Base-by-base conservation (phyloP, 768 basidiomycete species). In the Termitomyces sp. region DNA sequence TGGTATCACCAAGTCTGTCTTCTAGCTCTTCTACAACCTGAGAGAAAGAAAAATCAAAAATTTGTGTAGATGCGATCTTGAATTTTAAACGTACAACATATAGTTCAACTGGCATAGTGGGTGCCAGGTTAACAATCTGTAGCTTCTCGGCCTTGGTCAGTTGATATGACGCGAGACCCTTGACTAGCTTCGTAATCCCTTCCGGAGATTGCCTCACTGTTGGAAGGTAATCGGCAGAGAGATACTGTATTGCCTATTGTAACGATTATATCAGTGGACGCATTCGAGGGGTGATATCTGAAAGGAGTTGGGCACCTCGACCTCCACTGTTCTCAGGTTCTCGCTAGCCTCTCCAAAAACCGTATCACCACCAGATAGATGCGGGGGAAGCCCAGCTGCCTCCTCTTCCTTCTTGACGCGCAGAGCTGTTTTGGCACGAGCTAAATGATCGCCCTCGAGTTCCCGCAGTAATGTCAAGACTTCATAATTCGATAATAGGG, bases 11-110 rank as follows among this genome's bases (percentile, higher is more conserved):
- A 5, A 94, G 80, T 46, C 95, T 82, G 63, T 91, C 88, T 71
- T 95, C 92, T 2, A 93, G 74, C 70, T 98, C 95, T 73, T 98
- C 95, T 9, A 98, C 84, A 56, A 96, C 89, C 95, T 97, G 46
- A 11, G 33, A 48, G 31, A 16, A 20, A 34, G 16, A 39, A 6
- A 22, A 13, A n/a, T 18, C 8, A 30, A 49, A 9, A 30, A 22
- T 27, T 52, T 12, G 18, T 18, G 45, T 18, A 13, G 36, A 31
- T 39, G 20, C 41, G 24, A 42, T 46, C 15, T n/a, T 22, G n/a
- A 20, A 48, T 16, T 47, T 12, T n/a, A 33, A 34, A 81, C 92
- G 48, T 63, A 95, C 94, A 58, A 92, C 89, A 67, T 97, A 95
- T 27, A 97, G 83, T 69, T 95, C 92, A 27, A 96, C 92, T 0